Evolutionary conservation across 192 early-diverging fungal genomes (phyloP).

Genomic region (Allomyces javanicus): DNA sequence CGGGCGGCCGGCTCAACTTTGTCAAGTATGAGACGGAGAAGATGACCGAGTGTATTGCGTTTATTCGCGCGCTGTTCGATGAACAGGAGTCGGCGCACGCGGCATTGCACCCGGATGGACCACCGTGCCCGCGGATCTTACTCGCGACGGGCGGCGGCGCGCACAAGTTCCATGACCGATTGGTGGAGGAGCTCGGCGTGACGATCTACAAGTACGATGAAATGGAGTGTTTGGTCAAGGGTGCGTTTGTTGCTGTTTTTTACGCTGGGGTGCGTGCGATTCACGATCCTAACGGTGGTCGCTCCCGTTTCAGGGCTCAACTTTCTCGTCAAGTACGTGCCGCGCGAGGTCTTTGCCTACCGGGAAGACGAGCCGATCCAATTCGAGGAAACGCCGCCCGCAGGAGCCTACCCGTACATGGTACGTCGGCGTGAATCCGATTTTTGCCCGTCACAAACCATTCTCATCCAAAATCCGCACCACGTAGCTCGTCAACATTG

Average conservation of each 20-base stretch:
- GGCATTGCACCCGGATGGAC: background rate
- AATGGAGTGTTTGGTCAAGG: background rate
- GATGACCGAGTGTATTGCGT: background rate
- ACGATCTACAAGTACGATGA: background rate
- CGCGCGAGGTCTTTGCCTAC: slow-evolving; percentile 87
- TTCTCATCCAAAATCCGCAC: background rate
- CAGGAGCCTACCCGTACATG: slow-evolving; percentile 75
- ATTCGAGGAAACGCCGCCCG: slow-evolving; percentile 26
- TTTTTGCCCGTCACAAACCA: background rate
- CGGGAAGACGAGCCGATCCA: slow-evolving; percentile 49
- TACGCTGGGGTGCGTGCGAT: background rate
- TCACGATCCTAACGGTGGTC: background rate
- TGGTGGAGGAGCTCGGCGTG: background rate
- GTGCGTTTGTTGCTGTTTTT: background rate
- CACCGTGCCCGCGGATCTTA: background rate
- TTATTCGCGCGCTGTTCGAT: background rate
- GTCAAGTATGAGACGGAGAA: background rate
- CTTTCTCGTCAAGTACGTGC: slow-evolving; percentile 78
- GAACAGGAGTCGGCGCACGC: background rate
- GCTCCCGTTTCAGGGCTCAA: slow-evolving; percentile 44
- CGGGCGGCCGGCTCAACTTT: background rate
- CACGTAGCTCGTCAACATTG: slow-evolving; percentile 79
- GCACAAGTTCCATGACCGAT: background rate
- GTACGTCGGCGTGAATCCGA: slow-evolving; percentile 8
- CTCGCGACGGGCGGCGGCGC: background rate